These are phyloP conservation scores for Mycena chlorophos DNA, from an alignment of 768 basidiomycete genomes.

Conservation along the genomic window DNA sequence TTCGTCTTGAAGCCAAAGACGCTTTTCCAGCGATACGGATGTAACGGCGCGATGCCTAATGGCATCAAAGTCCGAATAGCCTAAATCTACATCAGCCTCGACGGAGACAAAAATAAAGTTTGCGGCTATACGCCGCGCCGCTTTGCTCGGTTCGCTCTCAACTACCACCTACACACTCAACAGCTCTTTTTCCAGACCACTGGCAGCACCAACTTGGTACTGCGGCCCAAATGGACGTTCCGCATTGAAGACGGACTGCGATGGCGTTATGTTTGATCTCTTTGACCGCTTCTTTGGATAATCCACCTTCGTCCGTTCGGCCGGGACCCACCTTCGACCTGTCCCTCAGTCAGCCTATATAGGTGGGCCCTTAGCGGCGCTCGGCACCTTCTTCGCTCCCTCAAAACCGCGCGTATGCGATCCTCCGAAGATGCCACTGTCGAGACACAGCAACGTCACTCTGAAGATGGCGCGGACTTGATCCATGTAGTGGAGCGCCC, in stretches of 20 bases:
- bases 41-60: too few species aligned
- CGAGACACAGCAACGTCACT: not conserved
- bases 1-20: too few species aligned
- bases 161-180: too few species aligned
- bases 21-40: too few species aligned
- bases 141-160: too few species aligned
- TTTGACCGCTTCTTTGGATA: not conserved
- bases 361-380: not conserved
- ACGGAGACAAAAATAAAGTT: too few species aligned
- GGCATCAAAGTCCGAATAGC: too few species aligned
- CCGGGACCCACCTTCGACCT: not conserved
- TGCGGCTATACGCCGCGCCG: too few species aligned
- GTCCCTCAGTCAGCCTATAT: not conserved
- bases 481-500: not conserved
- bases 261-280: not conserved
- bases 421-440: not conserved
- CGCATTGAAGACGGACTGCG: not conserved
- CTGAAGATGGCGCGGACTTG: not conserved
- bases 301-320: conserved; percentile 2
- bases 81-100: too few species aligned
- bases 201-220: too few species aligned
- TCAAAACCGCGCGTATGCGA: not conserved
- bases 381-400: not conserved
- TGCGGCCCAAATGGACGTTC: too few species aligned
- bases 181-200: too few species aligned